A percentile compares a stretch with the other conserved stretches of the same genome.
These are phyloP conservation scores for Leccinum insigne DNA, from an alignment of 1,284 basidiomycete genomes.

Conservation along the genomic window DNA sequence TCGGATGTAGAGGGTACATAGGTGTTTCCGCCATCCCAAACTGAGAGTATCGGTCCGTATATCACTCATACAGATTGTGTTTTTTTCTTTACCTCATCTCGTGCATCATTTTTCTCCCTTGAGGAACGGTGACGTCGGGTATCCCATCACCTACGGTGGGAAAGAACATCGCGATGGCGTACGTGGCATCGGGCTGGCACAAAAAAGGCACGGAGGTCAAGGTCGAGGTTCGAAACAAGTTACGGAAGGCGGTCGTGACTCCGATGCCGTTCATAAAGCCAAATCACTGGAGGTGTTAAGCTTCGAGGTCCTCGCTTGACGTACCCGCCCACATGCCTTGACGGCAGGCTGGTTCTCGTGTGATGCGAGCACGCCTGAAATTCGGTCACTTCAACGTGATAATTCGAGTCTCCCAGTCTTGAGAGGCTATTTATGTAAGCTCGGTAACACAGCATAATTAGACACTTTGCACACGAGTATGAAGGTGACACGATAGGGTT, in stretches of 20 bases:
- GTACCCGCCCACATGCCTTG: background rate
- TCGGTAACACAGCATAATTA: background rate
- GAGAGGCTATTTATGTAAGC: background rate
- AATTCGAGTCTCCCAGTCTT: background rate
- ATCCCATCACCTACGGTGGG: slow-evolving; percentile 93
- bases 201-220: slow-evolving; percentile 87
- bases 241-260: slow-evolving; percentile 66
- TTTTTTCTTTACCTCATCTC: slow-evolving; percentile 4
- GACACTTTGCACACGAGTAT: no score
- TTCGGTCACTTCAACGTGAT: background rate
- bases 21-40: slow-evolving; percentile 60
- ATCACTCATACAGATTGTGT: background rate
- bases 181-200: slow-evolving; percentile 79
- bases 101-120: background rate
- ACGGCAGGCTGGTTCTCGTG: background rate
- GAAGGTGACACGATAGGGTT: no score
- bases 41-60: slow-evolving; percentile 58
- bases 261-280: slow-evolving; percentile 82
- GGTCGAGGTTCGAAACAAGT: slow-evolving; percentile 79
- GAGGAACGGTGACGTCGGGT: slow-evolving; percentile 86
- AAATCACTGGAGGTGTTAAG: slow-evolving; percentile 65
- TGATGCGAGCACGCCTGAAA: background rate
- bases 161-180: slow-evolving; percentile 97
- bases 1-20: slow-evolving; percentile 70
- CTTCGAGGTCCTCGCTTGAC: background rate